Conservation (phyloP, 2,329 filamentous ascomycete species). For the Ceratocystis diversiconidia region DNA sequence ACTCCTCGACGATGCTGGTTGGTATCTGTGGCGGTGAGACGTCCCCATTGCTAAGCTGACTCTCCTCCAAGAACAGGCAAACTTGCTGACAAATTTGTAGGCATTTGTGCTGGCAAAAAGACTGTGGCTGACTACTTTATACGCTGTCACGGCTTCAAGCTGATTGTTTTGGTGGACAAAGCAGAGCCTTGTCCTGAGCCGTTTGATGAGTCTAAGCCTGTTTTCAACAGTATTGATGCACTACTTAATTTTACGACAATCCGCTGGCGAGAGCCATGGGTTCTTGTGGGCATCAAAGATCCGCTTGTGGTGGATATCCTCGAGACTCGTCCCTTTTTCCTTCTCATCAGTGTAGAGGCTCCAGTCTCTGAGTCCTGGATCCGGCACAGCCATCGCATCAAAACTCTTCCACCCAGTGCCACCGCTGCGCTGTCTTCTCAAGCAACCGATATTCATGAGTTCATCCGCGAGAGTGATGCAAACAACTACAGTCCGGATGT, state of each 20-base stretch:
- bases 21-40: constrained; percentile 57
- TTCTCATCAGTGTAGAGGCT: constrained; percentile 82
- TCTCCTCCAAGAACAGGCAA: neutral
- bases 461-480: constrained; percentile 47
- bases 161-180: constrained; percentile 43
- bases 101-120: constrained; percentile 85
- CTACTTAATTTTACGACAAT: constrained; percentile 77
- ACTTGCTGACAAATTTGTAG: constrained; percentile 30
- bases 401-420: neutral
- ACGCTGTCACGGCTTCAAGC: constrained; percentile 67
- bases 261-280: constrained; percentile 70
- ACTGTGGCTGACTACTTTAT: constrained; percentile 80
- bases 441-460: constrained; percentile 34
- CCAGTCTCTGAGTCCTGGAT: constrained; percentile 73
- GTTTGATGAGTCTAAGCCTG: constrained; percentile 27
- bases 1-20: constrained; percentile 47
- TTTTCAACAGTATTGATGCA: constrained; percentile 48
- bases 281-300: constrained; percentile 69
- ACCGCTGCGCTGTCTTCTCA: constrained; percentile 21
- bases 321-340: constrained; percentile 72
- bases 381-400: constrained; percentile 47
- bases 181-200: constrained; percentile 40
- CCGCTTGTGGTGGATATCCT: constrained; percentile 62
- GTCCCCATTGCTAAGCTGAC: constrained; percentile 12
- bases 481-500: constrained; percentile 59